Evolutionary conservation across 495 filamentous ascomycete genomes (phyloP).

Genomic region (Penicillium coprophilum): DNA sequence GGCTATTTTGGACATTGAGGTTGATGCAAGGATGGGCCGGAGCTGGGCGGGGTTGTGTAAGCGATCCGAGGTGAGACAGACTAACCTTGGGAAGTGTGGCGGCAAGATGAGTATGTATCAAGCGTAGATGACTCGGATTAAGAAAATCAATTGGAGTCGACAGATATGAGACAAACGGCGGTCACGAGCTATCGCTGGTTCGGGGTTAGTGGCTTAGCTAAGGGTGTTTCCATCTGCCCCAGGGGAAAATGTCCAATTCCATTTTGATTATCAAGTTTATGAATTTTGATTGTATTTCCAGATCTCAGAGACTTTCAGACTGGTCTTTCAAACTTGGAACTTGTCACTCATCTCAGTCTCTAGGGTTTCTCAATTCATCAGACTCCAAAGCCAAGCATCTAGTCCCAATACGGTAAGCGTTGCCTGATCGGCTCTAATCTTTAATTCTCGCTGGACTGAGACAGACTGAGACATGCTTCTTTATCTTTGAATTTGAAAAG

Average conservation of each 20-base stretch:
- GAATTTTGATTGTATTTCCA: not conserved
- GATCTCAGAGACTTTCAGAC: not conserved
- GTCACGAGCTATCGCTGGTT: not conserved
- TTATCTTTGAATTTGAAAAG: not conserved
- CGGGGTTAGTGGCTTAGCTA: not conserved
- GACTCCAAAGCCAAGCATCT: slow-evolving; percentile 8
- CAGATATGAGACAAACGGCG: not conserved
- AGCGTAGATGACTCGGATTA: no score
- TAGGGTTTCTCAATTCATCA: not conserved
- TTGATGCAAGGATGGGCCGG: not conserved
- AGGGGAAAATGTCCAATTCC: not conserved
- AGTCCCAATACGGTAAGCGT: slow-evolving; percentile 18
- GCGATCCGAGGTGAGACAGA: slow-evolving; percentile 2
- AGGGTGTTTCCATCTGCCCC: not conserved
- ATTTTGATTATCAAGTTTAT: not conserved
- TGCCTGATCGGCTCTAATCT: slow-evolving; percentile 14
- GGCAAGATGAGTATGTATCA: not conserved
- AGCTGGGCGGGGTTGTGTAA: not conserved
- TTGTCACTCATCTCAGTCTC: not conserved
- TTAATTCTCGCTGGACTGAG: not conserved
- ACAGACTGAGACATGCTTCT: slow-evolving; percentile 3
- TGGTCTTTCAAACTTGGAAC: not conserved
- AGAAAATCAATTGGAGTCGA: not conserved
- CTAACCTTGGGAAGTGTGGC: not conserved
- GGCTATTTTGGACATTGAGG: slow-evolving; percentile 2